Base-by-base conservation (phyloP, 1,139 yeast genomes). In the Candida neerlandica region DNA sequence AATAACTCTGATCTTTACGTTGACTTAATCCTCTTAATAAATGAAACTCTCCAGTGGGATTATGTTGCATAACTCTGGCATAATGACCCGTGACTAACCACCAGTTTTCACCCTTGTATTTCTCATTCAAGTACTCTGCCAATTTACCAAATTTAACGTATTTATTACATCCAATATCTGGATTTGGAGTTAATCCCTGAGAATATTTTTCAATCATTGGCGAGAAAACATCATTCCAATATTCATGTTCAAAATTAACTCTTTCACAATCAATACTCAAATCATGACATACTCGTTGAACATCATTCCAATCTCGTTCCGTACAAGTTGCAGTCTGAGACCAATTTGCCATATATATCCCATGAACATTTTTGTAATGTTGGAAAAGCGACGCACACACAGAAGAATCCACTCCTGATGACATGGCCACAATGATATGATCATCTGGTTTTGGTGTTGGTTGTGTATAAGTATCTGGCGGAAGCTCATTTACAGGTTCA, bases 1-100 rank as follows among this genome's bases (percentile, higher is more conserved):
- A 94, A 62, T 90, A 94, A 49, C 96, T 88, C 67, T 95, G 99
- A 66, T 94, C 99, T 61, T 95, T 95, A 14, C 70, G 71, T 27
- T 63, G 69, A 57, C 86, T 84, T 29, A 63, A 68, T 0, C 90
- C 87, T 46, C 95, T 70, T 40, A 87, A 64, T 16, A 92, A 65
- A 55, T 81, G 85, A 34, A 58, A 58, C 21, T 71, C 69, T 0
- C 67, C 70, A 0, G 69, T 58, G 0, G 52, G 44, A 0, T 57
- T 50, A 51, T 67, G 65, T 33, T 62, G 58, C 68, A 84, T 69
- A 4, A 89, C 69, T 49, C 94, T 71, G 0, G 96, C 85, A 65
- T 94, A 94, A 65, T 94, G 99, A 3, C 99, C 99, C 0, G 97
- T 91, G 1, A 90, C 97, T 14, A 94, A 67, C 96, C 96, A 89